Evolutionary conservation across 2,329 filamentous ascomycete species (phyloP), one percentile per base, ranked within the genome.

Genomic region (Phialocephala subalpina): DNA sequence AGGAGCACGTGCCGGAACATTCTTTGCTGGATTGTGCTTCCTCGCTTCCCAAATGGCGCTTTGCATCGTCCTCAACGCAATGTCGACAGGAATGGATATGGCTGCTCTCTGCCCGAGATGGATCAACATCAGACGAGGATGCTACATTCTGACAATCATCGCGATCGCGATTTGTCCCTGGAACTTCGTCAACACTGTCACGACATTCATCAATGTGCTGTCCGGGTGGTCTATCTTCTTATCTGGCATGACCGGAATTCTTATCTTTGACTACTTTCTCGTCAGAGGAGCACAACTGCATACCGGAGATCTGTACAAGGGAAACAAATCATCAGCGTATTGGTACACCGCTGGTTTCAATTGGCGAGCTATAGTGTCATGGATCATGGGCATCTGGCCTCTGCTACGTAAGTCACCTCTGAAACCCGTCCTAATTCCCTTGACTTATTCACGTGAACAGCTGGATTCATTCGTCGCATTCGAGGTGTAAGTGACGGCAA

Each of bases 111-210:
- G 78, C 20, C 82, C 83, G 0, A 76, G 76, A 47, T 84, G 78
- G 69, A 79, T 85, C 72, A 84, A 82, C 67, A 84, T 84, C 58
- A 75, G 82, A 20, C 77, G 83, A 8, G 83, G 83, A 4, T 78
- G 78, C 14, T 81, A 81, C 63, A 73, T 84, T 25, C 78, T 79
- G 3, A 77, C 79, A 0, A 66, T 82, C 8, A 73, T 82, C 25
- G 78, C 76, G 6, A 77, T 81, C 25, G 77, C 77, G 2, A 77
- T 80, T 38, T 80, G 79, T 63, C 83, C 83, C 0, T 85, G 82
- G 82, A 76, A 83, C 60, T 77, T 83, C 2, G 76, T 84, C 22
- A 77, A 78, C 1, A 79, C 76, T 0, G 81, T 82, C 0, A 75
- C 76, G 2, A 83, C 79, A 1, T 84, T 85, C 74, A 74, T 77